Evolutionary conservation across 768 basidiomycete genomes (phyloP).

Genomic region (Podaxis sp.): DNA sequence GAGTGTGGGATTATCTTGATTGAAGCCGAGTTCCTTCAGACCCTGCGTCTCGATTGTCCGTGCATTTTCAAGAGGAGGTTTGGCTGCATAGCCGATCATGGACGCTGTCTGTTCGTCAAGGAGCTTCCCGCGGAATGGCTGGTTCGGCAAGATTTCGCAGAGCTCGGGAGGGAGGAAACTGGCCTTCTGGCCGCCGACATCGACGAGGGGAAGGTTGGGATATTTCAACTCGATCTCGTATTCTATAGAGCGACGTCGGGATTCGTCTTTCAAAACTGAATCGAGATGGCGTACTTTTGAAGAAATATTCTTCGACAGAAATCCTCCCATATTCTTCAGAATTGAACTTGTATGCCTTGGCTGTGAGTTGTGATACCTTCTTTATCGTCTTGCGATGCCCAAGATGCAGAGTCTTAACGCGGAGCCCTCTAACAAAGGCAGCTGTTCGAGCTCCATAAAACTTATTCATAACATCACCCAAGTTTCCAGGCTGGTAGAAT

Average conservation of each 20-base stretch:
- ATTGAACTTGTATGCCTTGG: constrained; percentile 51
- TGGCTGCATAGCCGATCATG: constrained; percentile 74
- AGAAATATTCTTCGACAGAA: constrained; percentile 67
- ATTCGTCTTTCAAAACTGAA: background rate
- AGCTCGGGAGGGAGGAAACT: constrained; percentile 67
- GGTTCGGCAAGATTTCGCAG: constrained; percentile 67
- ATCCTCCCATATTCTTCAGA: constrained; percentile 53
- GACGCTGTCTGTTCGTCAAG: constrained; percentile 63
- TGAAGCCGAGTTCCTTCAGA: constrained; percentile 59
- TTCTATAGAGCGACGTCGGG: constrained; percentile 37
- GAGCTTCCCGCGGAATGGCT: constrained; percentile 69
- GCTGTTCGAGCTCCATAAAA: constrained; percentile 63
- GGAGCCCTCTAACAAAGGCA: constrained; percentile 64
- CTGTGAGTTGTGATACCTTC: constrained; percentile 43
- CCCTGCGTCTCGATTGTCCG: constrained; percentile 56
- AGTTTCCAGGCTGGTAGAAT: constrained; percentile 60
- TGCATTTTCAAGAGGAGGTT: constrained; percentile 70
- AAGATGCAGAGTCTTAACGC: constrained; percentile 66
- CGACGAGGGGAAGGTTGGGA: constrained; percentile 55
- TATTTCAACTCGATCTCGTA: constrained; percentile 51
- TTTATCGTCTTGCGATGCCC: constrained; percentile 75
- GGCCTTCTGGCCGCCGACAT: constrained; percentile 50
- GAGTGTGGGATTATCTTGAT: constrained; percentile 37
- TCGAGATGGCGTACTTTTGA: constrained; percentile 46
- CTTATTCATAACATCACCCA: constrained; percentile 57